These are phyloP conservation scores for Suillus variegatus DNA, from an alignment of 768 basidiomycete genomes.

Conservation along the genomic window DNA sequence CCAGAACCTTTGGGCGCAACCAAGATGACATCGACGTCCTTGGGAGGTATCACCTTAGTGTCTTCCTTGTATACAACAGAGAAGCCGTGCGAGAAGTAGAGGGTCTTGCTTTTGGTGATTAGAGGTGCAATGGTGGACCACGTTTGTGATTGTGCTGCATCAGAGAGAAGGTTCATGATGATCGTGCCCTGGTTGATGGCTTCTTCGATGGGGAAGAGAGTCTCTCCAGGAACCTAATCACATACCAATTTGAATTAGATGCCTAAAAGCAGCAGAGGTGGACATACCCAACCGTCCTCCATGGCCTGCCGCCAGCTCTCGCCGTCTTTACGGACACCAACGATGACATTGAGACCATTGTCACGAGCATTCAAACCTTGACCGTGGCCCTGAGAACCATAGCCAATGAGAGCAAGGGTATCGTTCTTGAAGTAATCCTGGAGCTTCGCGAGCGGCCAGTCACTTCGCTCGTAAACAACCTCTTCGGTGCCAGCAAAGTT, in stretches of 20 bases:
- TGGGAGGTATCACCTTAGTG: conserved; percentile 89
- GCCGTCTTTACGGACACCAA: conserved; percentile 96
- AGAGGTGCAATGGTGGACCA: conserved; percentile 89
- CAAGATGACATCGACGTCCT: conserved; percentile 97
- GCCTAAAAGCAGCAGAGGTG: background rate
- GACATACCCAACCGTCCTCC: conserved; percentile 91
- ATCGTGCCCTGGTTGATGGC: conserved; percentile 95
- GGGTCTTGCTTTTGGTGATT: conserved; percentile 99
- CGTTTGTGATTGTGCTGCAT: conserved; percentile 96
- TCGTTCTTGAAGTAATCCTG: conserved; percentile 99
- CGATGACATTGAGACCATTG: conserved; percentile 97
- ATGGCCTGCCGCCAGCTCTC: conserved; percentile 96
- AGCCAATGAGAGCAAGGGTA: conserved; percentile 97
- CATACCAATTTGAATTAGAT: background rate
- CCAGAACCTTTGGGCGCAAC: conserved; percentile 99
- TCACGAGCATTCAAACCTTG: conserved; percentile 99
- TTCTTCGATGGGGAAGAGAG: conserved; percentile 97
- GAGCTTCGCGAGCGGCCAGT: conserved; percentile 98
- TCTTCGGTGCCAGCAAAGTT: conserved; percentile 96
- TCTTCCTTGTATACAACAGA: conserved; percentile 98
- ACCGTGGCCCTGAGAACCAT: conserved; percentile 98
- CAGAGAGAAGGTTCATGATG: conserved; percentile 99
- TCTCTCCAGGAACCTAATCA: conserved; percentile 87
- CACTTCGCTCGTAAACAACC: conserved; percentile 90
- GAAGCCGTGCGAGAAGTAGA: conserved; percentile 99